These are phyloP conservation scores for Alopecurus myosuroides DNA, from an alignment of 176 grass and related monocot species.

Conservation along the genomic window DNA sequence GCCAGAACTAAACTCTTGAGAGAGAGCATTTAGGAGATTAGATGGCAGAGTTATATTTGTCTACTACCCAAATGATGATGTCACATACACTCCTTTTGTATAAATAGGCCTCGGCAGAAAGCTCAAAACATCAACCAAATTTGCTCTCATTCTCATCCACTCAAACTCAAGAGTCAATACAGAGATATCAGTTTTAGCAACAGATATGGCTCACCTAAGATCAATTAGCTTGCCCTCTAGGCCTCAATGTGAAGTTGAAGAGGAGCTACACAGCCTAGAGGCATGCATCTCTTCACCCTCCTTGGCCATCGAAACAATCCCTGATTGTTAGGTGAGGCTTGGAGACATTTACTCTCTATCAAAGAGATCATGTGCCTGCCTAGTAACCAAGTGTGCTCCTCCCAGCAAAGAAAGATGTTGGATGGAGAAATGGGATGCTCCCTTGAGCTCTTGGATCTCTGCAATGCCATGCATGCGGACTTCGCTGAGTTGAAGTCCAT, in stretches of 20 bases:
- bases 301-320: not conserved
- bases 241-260: not conserved
- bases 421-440: conserved; percentile 23
- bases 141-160: too few relatives aligned
- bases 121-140: too few relatives aligned
- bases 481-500: conserved; percentile 5
- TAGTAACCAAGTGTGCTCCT: conserved; percentile 13
- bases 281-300: not conserved
- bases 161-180: too few relatives aligned
- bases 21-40: too few relatives aligned
- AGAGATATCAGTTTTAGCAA: not conserved
- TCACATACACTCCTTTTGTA: too few relatives aligned
- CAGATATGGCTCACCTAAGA: not conserved
- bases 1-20: too few relatives aligned
- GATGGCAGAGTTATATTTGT: too few relatives aligned
- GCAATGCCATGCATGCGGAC: not conserved
- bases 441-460: conserved; percentile 13
- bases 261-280: conserved; percentile 13
- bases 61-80: too few relatives aligned
- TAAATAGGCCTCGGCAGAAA: too few relatives aligned
- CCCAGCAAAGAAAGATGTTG: conserved; percentile 16
- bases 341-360: conserved; percentile 4
- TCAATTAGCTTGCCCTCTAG: conserved; percentile 13
- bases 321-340: not conserved
- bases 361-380: conserved; percentile 16